A percentile compares a stretch with the other conserved stretches of the same genome.
Conservation (phyloP, 2,329 filamentous ascomycete species). For the Diaporthe eres region DNA sequence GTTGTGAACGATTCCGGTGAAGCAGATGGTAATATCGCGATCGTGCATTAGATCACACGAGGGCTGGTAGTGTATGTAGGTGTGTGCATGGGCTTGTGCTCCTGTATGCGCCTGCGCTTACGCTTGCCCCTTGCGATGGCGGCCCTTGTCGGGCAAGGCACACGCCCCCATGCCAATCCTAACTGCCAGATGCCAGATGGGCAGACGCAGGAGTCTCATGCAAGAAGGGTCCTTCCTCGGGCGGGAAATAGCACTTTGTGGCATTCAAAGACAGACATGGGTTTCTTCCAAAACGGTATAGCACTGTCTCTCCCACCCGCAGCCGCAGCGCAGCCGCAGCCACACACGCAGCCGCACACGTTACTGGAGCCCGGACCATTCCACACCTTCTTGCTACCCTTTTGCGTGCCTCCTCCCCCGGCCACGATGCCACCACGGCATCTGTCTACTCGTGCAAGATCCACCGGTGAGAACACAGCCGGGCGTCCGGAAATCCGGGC, state of each 20-base stretch:
- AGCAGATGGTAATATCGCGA: conserved; percentile 31
- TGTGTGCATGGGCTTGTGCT: conserved; percentile 17
- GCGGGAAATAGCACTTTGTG: conserved; percentile 28
- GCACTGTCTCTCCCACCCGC: conserved; percentile 6
- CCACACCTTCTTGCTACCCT: neutral
- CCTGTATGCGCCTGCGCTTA: conserved; percentile 12
- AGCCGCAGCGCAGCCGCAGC: conserved; percentile 22
- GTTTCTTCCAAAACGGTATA: conserved; percentile 16
- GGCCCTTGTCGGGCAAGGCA: conserved; percentile 14
- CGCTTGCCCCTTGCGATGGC: conserved; percentile 18
- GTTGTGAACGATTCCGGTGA: conserved; percentile 13
- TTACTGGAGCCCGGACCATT: neutral
- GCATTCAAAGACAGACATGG: conserved; percentile 14
- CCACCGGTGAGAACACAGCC: neutral
- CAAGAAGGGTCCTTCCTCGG: conserved; percentile 29
- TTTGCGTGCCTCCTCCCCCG: neutral
- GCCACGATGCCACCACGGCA: neutral
- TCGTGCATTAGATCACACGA: conserved; percentile 30
- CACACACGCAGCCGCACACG: conserved; percentile 10
- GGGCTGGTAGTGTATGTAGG: neutral
- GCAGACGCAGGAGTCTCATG: conserved; percentile 26
- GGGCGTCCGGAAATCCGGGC: neutral
- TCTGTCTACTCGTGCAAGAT: neutral
- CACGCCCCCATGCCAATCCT: conserved; percentile 19
- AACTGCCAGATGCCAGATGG: conserved; percentile 26